Base-by-base conservation (phyloP, 345 rosid genomes). In the Hibiscus tridactylites region DNA sequence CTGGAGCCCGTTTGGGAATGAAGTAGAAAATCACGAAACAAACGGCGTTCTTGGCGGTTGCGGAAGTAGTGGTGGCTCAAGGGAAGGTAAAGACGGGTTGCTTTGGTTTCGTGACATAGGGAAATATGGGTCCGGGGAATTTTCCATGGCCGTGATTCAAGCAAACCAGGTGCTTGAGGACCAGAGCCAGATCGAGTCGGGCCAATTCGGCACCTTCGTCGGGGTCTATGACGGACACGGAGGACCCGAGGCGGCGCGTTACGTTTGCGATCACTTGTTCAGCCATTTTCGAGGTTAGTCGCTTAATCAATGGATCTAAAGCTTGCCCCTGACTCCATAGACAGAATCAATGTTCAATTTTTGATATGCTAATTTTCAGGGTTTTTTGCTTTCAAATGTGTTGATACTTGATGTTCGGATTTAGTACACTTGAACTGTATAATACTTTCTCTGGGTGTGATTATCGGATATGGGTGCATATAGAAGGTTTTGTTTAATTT, bases 211-310 rank as follows among this genome's bases (percentile, higher is more conserved):
- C 24, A 93, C 98, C 29, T 91, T 93, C 69, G 89, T 93, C 17
- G 97, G 96, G 11, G 87, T 93, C 56, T 93, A 91, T 68, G 97
- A 93, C 65, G 98, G 97, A 19, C 98, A 93, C 72, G 97, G 97
- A 24, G 98, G 96, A 26, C 94, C 94, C 9, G 88, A 88, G 5
- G 92, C 97, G n/a, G 85, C 98, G 10, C 91, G 95, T 29, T 90
- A 86, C 58, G 95, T 87, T 77, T 85, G 94, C 42, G 90, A 90
- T 86, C 79, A 90, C 80, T 84, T 91, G 78, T 90, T 87, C 67
- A 80, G 77, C 29, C 82, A 90, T 80, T 94, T 94, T 65, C 88
- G 76, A 91, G 96, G 96, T 93, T 78, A 47, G 90, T 78, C 57
- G 37, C 35, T 24, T 56, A 17, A 49, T 13, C 15, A 49, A 13